Evolutionary conservation across 495 filamentous ascomycete genomes (phyloP).

Genomic region (Neurospora discreta): DNA sequence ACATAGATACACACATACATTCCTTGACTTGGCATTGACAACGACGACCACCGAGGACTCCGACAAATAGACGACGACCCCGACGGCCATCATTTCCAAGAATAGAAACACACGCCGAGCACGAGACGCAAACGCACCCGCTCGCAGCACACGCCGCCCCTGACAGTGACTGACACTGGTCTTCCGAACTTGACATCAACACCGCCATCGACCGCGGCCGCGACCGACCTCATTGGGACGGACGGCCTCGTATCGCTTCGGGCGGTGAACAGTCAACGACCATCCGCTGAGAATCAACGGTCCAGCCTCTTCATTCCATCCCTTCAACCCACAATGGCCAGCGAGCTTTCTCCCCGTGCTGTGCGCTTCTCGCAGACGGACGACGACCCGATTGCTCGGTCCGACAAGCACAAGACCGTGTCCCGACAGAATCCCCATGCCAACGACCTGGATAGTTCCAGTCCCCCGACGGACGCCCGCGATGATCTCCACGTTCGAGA

Average conservation of each 20-base stretch:
- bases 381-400: slow-evolving; percentile 16
- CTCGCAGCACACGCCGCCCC: background rate
- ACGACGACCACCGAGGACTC: background rate
- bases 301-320: background rate
- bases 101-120: background rate
- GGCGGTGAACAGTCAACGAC: background rate
- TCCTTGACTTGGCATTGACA: background rate
- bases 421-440: slow-evolving; percentile 35
- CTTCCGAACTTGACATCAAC: background rate
- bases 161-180: background rate
- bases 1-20: no score
- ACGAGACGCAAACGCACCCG: background rate
- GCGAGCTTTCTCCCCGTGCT: slow-evolving; percentile 38
- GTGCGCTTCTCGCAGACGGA: slow-evolving; percentile 41
- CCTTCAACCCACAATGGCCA: slow-evolving; percentile 13
- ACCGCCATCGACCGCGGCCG: background rate
- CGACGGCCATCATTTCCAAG: background rate
- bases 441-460: slow-evolving; percentile 55
- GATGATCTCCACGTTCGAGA: slow-evolving; percentile 36
- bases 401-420: slow-evolving; percentile 26
- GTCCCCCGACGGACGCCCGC: slow-evolving; percentile 49
- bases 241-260: background rate
- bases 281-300: background rate
- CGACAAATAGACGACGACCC: background rate
- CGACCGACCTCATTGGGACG: background rate